phyloP scores from a whole-genome alignment of 495 filamentous ascomycete species.

The Penicillium herquei region DNA sequence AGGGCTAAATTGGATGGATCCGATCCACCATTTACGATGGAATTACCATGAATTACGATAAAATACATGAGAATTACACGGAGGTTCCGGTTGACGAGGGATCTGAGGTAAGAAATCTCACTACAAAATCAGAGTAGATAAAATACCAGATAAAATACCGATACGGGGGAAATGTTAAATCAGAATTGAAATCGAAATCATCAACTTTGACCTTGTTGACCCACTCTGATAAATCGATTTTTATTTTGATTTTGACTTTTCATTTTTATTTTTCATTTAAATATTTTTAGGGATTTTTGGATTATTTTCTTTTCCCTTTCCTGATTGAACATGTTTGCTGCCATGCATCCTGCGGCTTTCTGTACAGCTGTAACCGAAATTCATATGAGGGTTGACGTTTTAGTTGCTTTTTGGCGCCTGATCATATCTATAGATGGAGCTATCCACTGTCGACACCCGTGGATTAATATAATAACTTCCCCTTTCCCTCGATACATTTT shows the following conservation, averaged over 20 bases:
- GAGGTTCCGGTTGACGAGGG: no score
- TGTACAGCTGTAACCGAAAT: constrained; percentile 48
- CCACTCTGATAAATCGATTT: constrained; percentile 10
- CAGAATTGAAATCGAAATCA: no score
- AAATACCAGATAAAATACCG: no score
- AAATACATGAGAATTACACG: no score
- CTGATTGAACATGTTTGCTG: constrained; percentile 39
- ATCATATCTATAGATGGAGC: constrained; percentile 39
- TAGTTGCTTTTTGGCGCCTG: constrained; percentile 37
- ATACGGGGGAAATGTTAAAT: no score
- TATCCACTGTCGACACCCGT: constrained; percentile 40
- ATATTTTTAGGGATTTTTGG: background rate
- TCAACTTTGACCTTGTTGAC: background rate
- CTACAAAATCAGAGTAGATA: no score
- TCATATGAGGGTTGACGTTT: constrained; percentile 37
- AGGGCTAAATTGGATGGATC: no score
- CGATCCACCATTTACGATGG: no score
- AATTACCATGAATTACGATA: no score
- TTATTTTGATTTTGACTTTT: background rate
- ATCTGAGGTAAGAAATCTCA: no score
- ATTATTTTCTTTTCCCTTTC: constrained; percentile 13
- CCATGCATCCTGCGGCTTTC: constrained; percentile 36
- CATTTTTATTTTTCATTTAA: background rate
- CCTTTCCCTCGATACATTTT: constrained; percentile 29
- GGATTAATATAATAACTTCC: constrained; percentile 29